Evolutionary conservation across 345 rosid genomes (phyloP), one percentile per base, ranked within the genome.

Genomic region (Erucastrum elatum): DNA sequence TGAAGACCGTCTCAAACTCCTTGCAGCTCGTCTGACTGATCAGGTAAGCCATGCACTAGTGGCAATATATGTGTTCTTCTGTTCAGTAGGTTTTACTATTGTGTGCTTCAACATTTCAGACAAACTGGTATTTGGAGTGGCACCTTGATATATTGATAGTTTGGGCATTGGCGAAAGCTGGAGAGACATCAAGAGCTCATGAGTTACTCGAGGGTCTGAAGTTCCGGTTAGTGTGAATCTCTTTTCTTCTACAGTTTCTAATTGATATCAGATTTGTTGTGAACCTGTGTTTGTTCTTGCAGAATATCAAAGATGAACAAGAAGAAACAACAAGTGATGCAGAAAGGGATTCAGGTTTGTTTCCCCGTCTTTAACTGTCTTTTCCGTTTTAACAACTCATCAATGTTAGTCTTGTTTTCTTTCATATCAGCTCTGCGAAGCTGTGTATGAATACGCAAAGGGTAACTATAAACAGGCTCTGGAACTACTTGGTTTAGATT

Each of bases 311-410:
- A 34, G 82, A 90, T 88, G 97, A 86, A 60, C 77, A 78, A 84
- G 86, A 92, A 92, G 88, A 92, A 90, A 87, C 97, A 88, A 75
- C 82, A 84, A 63, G 12, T 75, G 76, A 88, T 92, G 95, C 91
- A 84, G 84, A 80, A 65, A 72, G 97, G 85, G 79, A 61, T 92
- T 64, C 82, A 70, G 97, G 98, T 92, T 70, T 83, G 87, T 85
- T 75, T 66, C 46, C 7, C 4, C 6, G 7, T 60, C 34, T 76
- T 69, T 82, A 31, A 29, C 4, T 2, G 8, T 74, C 31, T 55
- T 70, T 41, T 65, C 68, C 56, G 16, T 16, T 66, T 15, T 27
- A 55, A 35, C 60, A 27, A 25, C 16, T 41, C 16, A 17, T 71
- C 29, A 66, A 29, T 64, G 61, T 60, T 17, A 17, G 21, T 60